Base-by-base conservation (phyloP, 345 rosid genomes). In the Sonneratia caseolaris region DNA sequence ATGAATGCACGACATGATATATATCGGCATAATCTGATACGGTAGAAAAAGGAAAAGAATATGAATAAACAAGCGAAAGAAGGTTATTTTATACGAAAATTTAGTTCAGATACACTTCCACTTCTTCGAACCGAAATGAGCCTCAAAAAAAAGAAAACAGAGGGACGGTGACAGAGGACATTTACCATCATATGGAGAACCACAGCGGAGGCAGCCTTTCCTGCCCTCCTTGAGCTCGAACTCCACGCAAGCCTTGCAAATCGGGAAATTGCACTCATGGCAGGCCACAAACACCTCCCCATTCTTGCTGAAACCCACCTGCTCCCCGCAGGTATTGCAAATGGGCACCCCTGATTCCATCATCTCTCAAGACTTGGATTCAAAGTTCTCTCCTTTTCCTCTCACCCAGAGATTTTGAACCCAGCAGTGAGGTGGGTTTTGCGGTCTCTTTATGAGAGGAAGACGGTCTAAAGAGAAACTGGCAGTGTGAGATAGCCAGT, bases 321-420 rank as follows among this genome's bases (percentile, higher is more conserved):
- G 83, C 76, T 88, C 93, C 27, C 99, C 96, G 51, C 99, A 95
- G 73, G 90, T 87, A 79, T 82, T 89, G 86, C 99, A 95, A 32
- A 84, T 57, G 7, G 89, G 96, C 76, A 78, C 82, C 79, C 82
- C 96, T 0, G 97, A 77, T 75, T 86, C 89, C 97, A 91, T 90
- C 99, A 90, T 94, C 78, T 53, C 59, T 53, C 22, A 18, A 27
- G 18, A 38, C 42, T 66, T 73, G 48, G 16, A 11, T 43, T 12
- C 51, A 56, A 14, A 70, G 66, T 55, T 72, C 27, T 57, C 64
- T 65, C 73, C 57, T 38, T 27, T 55, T 38, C 55, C 37, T 22
- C 73, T 1, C 70, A 21, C 48, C 38, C 43, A 35, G 57, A 38
- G 65, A 68, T 13, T 48, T 37, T 37, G 40, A 56, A 68, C 71